Percentiles rank a stretch among this genome's conserved stretches.
phyloP scores from a whole-genome alignment of 345 rosid genomes.

The Hypericum perforatum region DNA sequence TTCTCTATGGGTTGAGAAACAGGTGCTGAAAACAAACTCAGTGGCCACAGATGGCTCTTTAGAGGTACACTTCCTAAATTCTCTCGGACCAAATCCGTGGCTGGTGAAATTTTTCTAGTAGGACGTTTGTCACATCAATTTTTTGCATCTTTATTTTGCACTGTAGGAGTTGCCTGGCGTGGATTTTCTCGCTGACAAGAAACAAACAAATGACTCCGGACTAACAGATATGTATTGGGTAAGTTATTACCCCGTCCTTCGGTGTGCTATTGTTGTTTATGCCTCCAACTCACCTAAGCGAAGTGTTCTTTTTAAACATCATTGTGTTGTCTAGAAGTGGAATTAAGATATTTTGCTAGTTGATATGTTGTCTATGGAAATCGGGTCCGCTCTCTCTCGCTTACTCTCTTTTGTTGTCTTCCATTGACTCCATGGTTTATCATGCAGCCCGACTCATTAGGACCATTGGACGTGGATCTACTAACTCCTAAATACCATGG shows the following conservation, averaged over 20 bases:
- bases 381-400: too few species aligned
- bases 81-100: conserved; percentile 4
- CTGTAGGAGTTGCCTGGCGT: conserved; percentile 33
- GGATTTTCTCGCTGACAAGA: conserved; percentile 28
- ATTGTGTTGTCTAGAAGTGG: too few species aligned
- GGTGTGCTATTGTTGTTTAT: neutral
- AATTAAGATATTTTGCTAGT: too few species aligned
- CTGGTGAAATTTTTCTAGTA: neutral
- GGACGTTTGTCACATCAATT: too few species aligned
- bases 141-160: too few species aligned
- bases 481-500: conserved; percentile 53
- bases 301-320: too few species aligned
- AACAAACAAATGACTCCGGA: conserved; percentile 37
- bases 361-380: too few species aligned
- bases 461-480: conserved; percentile 64
- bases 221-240: conserved; percentile 86
- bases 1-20: conserved; percentile 24
- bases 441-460: conserved; percentile 86
- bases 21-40: conserved; percentile 19
- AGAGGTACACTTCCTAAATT: conserved; percentile 32
- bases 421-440: too few species aligned
- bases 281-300: neutral
- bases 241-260: conserved; percentile 4
- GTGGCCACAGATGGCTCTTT: conserved; percentile 15
- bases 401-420: too few species aligned